Conservation (phyloP, 768 basidiomycete genomes). For the Suillus placidus region DNA sequence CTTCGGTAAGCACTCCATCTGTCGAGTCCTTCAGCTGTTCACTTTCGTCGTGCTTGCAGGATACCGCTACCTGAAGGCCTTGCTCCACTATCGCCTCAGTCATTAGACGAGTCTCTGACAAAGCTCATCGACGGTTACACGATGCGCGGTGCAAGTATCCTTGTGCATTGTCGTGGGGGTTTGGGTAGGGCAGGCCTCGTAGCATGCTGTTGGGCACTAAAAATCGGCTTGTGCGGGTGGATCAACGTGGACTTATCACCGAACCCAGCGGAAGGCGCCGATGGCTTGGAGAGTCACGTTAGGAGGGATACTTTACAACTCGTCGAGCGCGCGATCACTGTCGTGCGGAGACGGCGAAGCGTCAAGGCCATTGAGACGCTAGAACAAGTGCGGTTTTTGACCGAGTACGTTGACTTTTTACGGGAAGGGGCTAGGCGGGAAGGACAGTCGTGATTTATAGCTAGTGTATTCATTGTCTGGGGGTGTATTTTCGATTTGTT, state of each 20-base stretch:
- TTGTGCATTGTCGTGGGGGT: slow-evolving; percentile 93
- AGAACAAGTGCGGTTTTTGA: slow-evolving; percentile 86
- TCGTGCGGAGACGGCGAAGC: slow-evolving; percentile 77
- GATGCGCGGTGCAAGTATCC: slow-evolving; percentile 65
- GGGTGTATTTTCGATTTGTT: background rate
- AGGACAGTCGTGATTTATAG: background rate
- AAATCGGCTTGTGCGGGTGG: slow-evolving; percentile 88
- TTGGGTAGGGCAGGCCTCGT: slow-evolving; percentile 92
- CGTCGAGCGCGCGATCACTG: slow-evolving; percentile 71
- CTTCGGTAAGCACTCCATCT: slow-evolving; percentile 54
- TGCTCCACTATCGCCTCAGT: slow-evolving; percentile 60
- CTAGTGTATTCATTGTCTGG: background rate
- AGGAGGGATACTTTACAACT: slow-evolving; percentile 58
- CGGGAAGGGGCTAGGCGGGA: slow-evolving; percentile 19
- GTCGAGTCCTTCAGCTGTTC: slow-evolving; percentile 1
- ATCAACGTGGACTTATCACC: slow-evolving; percentile 34
- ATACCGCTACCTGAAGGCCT: slow-evolving; percentile 91
- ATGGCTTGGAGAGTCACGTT: slow-evolving; percentile 19
- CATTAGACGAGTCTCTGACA: slow-evolving; percentile 67
- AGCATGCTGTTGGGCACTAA: slow-evolving; percentile 91
- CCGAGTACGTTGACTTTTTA: slow-evolving; percentile 73
- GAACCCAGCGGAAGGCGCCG: background rate
- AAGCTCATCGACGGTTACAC: slow-evolving; percentile 73
- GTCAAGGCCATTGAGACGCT: slow-evolving; percentile 92
- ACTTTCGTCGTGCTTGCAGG: slow-evolving; percentile 39